These are phyloP conservation scores for Cenococcum geophilum DNA, from an alignment of 495 filamentous ascomycete species.

Conservation along the genomic window DNA sequence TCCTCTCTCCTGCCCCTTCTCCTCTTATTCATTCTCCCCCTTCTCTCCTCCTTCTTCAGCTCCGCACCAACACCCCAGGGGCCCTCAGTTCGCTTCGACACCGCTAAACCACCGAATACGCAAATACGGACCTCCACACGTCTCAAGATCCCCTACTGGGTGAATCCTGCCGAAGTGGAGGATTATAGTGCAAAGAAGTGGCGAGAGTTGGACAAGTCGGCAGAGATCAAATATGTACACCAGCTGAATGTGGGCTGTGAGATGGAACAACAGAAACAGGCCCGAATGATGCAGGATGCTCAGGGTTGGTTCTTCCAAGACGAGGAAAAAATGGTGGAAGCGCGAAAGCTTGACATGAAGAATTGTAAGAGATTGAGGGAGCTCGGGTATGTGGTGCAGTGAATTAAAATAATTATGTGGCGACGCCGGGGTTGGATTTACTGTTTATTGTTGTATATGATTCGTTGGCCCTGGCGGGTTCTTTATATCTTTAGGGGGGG, in stretches of 20 bases:
- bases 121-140: conserved; percentile 62
- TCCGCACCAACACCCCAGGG: conserved; percentile 49
- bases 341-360: conserved; percentile 55
- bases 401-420: background rate
- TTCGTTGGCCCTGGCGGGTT: background rate
- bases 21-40: conserved; percentile 79
- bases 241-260: conserved; percentile 65
- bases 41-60: conserved; percentile 75
- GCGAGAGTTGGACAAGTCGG: conserved; percentile 64
- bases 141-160: conserved; percentile 71
- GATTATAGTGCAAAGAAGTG: conserved; percentile 62
- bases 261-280: conserved; percentile 54
- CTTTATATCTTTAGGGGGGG: background rate
- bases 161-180: conserved; percentile 71
- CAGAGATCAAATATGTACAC: conserved; percentile 65
- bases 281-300: conserved; percentile 67
- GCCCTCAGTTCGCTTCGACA: conserved; percentile 67
- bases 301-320: conserved; percentile 86
- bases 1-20: conserved; percentile 73
- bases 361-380: conserved; percentile 50
- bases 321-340: conserved; percentile 64
- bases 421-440: background rate
- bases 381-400: conserved; percentile 27
- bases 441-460: background rate
- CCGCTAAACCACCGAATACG: conserved; percentile 61